phyloP scores from a whole-genome alignment of 164 flowering plant genomes.

The Chloranthus sessilifolius region DNA sequence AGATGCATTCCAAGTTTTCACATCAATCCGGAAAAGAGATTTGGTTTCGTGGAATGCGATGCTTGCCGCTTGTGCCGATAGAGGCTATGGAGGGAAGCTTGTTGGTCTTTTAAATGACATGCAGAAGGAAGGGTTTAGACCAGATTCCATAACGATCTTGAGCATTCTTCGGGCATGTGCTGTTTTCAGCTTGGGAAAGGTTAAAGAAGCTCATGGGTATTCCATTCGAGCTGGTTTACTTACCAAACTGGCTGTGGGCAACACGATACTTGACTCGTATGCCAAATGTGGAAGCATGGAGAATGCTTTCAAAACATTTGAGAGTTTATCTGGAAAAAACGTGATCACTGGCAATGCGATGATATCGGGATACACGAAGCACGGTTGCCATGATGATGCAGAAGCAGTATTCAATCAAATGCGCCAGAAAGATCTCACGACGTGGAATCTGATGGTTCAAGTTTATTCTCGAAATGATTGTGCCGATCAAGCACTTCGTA shows the following conservation, averaged over 20 bases:
- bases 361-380: slow-evolving; percentile 44
- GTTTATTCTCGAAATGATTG: slow-evolving; percentile 49
- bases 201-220: slow-evolving; percentile 64
- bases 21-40: slow-evolving; percentile 38
- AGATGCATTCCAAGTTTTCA: slow-evolving; percentile 45
- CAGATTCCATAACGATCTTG: slow-evolving; percentile 61
- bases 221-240: slow-evolving; percentile 33
- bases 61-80: slow-evolving; percentile 51
- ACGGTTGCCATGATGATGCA: slow-evolving; percentile 38
- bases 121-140: slow-evolving; percentile 45
- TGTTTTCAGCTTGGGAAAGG: slow-evolving; percentile 21
- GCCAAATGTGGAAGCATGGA: slow-evolving; percentile 60
- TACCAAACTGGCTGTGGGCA: slow-evolving; percentile 41
- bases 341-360: slow-evolving; percentile 48
- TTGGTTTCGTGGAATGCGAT: slow-evolving; percentile 81
- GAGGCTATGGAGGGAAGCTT: slow-evolving; percentile 22
- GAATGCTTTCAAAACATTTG: slow-evolving; percentile 50
- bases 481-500: slow-evolving; percentile 36
- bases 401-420: slow-evolving; percentile 33
- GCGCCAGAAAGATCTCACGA: slow-evolving; percentile 51
- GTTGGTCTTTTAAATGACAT: slow-evolving; percentile 33
- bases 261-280: slow-evolving; percentile 72
- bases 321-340: slow-evolving; percentile 40
- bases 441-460: slow-evolving; percentile 76
- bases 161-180: slow-evolving; percentile 34